Base-by-base conservation (phyloP, 1,284 basidiomycete species). In the Golubevia pallescens region DNA sequence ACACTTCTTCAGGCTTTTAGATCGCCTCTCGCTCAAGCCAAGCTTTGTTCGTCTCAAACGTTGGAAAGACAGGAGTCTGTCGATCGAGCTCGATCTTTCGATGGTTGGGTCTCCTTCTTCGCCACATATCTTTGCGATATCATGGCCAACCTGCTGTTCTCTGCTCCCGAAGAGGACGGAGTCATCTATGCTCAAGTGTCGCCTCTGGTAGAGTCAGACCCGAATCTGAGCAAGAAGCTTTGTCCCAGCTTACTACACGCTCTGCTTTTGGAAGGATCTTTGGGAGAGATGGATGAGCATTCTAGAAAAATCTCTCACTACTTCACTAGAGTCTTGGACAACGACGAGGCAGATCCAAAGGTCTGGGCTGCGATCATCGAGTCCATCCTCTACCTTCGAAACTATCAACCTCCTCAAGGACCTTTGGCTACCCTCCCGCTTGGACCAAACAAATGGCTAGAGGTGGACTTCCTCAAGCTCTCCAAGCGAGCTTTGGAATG, bases 361-460 rank as follows among this genome's bases (percentile, higher is more conserved):
- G 91, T 90, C 72, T 87, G 90, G 66, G 88, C 88, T 60, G 89
- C 90, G 6, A 89, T 98, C 67, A 90, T 98, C 58, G 90, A 92
- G 61, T 89, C 91, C 53, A 87, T 95, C n/a, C 87, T 97, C 10
- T 90, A 96, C 80, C 88, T 98, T 19, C 92, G 95, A 8, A 87
- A 90, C 75, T 93, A 91, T 69, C 78, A 75, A 48, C 88, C 89
- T 1, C 84, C 85, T 14, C 84, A 58, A 60, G 14, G 61, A 65
- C 20, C 65, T 66, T 34, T 86, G 53, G 73, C 86, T 54, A 68
- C 78, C 1, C 89, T 91, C 71, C 88, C 89, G 32, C 86, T 94
- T 5, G 89, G 89, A 0, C 90, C 92, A 74, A 91, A 97, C 81
- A 89, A 88, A 68, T 98, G 95, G 96, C 88, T 97, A 5, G 86